Percentiles rank a stretch among this genome's conserved stretches.
phyloP scores from a whole-genome alignment of 495 filamentous ascomycete genomes.

The Penicillium alfredii region DNA sequence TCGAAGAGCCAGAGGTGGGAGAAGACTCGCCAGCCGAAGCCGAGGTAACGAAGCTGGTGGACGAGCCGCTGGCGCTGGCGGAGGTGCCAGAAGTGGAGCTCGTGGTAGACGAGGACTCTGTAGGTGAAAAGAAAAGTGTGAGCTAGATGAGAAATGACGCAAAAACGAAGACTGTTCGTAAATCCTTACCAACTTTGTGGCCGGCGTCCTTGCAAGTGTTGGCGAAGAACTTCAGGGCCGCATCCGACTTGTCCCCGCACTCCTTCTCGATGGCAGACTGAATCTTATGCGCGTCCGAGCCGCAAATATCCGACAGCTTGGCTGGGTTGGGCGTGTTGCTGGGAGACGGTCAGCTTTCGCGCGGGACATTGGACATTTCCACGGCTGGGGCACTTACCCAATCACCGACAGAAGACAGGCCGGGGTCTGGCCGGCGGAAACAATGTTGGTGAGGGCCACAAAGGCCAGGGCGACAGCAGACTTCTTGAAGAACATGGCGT shows the following conservation, averaged over 20 bases:
- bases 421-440: constrained; percentile 21
- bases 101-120: constrained; percentile 8
- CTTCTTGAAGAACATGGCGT: constrained; percentile 36
- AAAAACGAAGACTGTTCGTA: constrained; percentile 1
- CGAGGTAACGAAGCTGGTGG: constrained; percentile 4
- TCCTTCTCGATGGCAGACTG: constrained; percentile 24
- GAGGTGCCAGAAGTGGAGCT: constrained; percentile 11
- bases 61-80: constrained; percentile 5
- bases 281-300: constrained; percentile 22
- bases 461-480: constrained; percentile 29
- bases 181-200: constrained; percentile 33
- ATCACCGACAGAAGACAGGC: constrained; percentile 35
- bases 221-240: constrained; percentile 29
- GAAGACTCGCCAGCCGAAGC: constrained; percentile 11
- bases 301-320: constrained; percentile 28
- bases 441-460: constrained; percentile 33
- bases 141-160: constrained; percentile 1
- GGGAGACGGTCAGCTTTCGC: constrained; percentile 13
- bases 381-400: constrained; percentile 21
- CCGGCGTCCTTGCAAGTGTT: constrained; percentile 27
- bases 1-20: constrained; percentile 15
- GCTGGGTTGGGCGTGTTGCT: constrained; percentile 24
- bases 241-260: constrained; percentile 24
- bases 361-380: neutral
- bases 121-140: constrained; percentile 1